phyloP scores from a whole-genome alignment of 225 moss, liverwort and hornwort species.

The Asterella californica region DNA sequence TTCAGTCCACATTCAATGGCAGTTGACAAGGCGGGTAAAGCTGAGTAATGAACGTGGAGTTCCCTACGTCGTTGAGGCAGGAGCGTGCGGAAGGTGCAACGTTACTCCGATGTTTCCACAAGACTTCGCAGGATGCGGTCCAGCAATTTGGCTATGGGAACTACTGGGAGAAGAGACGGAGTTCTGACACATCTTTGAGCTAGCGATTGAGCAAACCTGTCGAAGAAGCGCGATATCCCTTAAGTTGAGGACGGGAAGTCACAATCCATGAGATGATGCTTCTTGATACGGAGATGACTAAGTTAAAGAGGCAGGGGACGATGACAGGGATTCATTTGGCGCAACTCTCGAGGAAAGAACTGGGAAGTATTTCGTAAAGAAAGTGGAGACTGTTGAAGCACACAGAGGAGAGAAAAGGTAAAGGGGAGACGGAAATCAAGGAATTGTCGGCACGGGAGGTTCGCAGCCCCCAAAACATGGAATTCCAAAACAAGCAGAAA shows the following conservation, averaged over 20 bases:
- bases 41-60: background rate
- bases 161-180: background rate
- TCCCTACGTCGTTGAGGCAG: background rate
- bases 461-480: background rate
- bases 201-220: background rate
- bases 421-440: background rate
- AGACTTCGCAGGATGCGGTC: background rate
- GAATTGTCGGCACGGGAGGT: background rate
- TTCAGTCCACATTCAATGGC: background rate
- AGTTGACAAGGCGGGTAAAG: constrained; percentile 6
- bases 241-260: too few species aligned
- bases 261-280: too few species aligned
- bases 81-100: background rate
- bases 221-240: too few species aligned
- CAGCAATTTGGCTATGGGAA: background rate
- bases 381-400: too few species aligned
- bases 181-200: background rate
- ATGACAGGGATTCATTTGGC: too few species aligned
- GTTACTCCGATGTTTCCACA: too few species aligned
- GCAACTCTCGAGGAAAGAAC: too few species aligned
- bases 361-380: too few species aligned
- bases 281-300: too few species aligned
- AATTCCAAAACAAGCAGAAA: background rate
- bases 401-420: too few species aligned
- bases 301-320: too few species aligned